Evolutionary conservation across 768 basidiomycete species (phyloP).

Genomic region (Suillus subaureus): DNA sequence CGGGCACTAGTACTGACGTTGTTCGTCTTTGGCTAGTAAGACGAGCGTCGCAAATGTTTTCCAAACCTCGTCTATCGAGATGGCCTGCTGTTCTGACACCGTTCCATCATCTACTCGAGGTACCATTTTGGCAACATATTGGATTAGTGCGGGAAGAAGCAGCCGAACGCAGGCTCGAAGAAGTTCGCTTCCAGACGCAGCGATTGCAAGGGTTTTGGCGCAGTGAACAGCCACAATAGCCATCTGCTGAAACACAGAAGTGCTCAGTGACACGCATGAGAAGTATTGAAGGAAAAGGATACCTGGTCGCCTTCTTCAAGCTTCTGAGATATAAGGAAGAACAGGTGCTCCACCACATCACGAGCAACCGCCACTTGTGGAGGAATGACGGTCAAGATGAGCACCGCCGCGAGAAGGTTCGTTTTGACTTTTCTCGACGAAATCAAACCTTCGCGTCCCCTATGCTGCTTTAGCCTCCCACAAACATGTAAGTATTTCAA

Average conservation of each 20-base stretch:
- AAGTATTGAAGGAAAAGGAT: constrained; percentile 17
- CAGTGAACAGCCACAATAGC: constrained; percentile 90
- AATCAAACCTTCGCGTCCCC: constrained; percentile 77
- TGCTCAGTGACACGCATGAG: not conserved
- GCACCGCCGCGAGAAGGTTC: constrained; percentile 83
- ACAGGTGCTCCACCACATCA: constrained; percentile 80
- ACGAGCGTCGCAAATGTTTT: constrained; percentile 76
- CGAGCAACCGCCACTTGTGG: constrained; percentile 65
- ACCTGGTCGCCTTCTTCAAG: constrained; percentile 73
- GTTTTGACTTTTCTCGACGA: constrained; percentile 86
- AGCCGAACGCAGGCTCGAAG: constrained; percentile 73
- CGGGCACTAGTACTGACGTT: constrained; percentile 56
- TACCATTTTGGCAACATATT: constrained; percentile 72
- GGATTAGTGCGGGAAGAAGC: constrained; percentile 81
- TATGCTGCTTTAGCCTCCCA: constrained; percentile 32
- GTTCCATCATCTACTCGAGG: constrained; percentile 59
- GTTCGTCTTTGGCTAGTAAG: constrained; percentile 52
- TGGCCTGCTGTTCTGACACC: constrained; percentile 55
- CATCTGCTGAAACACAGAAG: constrained; percentile 56
- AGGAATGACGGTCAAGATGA: constrained; percentile 83
- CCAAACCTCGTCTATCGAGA: constrained; percentile 77
- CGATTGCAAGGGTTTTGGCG: constrained; percentile 77
- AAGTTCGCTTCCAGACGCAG: constrained; percentile 67
- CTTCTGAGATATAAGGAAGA: constrained; percentile 82
- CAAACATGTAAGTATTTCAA: not conserved